Percentiles rank a stretch among this genome's conserved stretches.
These are phyloP conservation scores for Lyophyllum semitale DNA, from an alignment of 768 basidiomycete genomes.

Conservation along the genomic window DNA sequence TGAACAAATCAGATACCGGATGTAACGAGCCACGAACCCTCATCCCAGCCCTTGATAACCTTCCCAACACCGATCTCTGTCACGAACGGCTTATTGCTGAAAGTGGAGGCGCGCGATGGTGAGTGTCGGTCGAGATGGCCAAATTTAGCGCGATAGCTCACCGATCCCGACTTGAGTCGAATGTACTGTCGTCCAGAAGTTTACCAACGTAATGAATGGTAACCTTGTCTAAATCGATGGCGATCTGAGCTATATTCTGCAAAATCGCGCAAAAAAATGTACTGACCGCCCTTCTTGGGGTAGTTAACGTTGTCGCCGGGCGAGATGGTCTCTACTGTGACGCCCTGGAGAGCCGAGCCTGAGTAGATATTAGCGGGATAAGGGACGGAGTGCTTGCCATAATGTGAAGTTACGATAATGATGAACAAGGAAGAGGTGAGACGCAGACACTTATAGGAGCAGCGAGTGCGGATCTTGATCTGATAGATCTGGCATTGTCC, in stretches of 20 bases:
- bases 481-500: conserved; percentile 48
- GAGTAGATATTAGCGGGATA: conserved; percentile 20
- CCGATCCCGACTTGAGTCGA: conserved; percentile 82
- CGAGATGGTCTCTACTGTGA: conserved; percentile 58
- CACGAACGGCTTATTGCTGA: conserved; percentile 59
- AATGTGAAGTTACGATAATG: conserved; percentile 22
- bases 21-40: conserved; percentile 51
- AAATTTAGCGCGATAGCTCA: conserved; percentile 32
- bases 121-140: neutral
- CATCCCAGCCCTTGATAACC: conserved; percentile 91
- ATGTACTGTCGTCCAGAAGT: conserved; percentile 58
- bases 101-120: conserved; percentile 11
- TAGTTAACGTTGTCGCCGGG: conserved; percentile 64
- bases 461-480: conserved; percentile 76
- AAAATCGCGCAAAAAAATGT: conserved; percentile 1
- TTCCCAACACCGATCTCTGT: conserved; percentile 78
- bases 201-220: conserved; percentile 81
- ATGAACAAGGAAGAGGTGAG: conserved; percentile 38
- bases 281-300: conserved; percentile 74
- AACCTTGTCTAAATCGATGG: conserved; percentile 57
- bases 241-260: conserved; percentile 12
- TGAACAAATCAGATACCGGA: neutral
- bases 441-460: conserved; percentile 45
- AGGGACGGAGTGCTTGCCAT: conserved; percentile 34
- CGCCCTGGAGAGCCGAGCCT: conserved; percentile 51